These are phyloP conservation scores for Pleurotus salmoneostramineus DNA, from an alignment of 768 basidiomycete species.

Conservation along the genomic window DNA sequence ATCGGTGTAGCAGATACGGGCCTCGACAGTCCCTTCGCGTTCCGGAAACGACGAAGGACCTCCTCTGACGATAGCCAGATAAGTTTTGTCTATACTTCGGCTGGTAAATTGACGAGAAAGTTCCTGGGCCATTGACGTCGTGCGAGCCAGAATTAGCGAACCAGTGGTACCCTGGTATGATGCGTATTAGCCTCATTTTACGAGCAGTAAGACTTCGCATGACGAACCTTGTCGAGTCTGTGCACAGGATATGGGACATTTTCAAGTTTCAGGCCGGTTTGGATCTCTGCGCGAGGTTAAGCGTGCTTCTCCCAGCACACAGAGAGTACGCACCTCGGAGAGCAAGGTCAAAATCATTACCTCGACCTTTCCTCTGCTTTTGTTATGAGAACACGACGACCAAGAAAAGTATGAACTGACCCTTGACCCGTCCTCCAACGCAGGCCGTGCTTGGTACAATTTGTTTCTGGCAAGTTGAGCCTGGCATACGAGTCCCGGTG, in stretches of 20 bases:
- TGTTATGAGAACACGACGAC: background rate
- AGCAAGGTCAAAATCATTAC: conserved; percentile 28
- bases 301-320: conserved; percentile 2
- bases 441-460: no score
- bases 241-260: conserved; percentile 44
- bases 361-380: conserved; percentile 6
- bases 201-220: background rate
- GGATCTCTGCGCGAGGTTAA: conserved; percentile 5
- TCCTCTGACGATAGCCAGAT: conserved; percentile 61
- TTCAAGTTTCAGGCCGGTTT: conserved; percentile 19
- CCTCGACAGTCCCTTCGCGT: conserved; percentile 36
- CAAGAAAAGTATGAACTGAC: no score
- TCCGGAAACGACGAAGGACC: conserved; percentile 40
- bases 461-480: background rate
- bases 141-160: conserved; percentile 51
- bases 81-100: conserved; percentile 49
- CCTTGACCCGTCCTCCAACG: no score
- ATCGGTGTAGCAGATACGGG: conserved; percentile 35
- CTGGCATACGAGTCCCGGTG: conserved; percentile 55
- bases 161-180: conserved; percentile 55
- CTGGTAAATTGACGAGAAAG: conserved; percentile 52
- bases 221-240: conserved; percentile 59
- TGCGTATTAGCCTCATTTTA: background rate
- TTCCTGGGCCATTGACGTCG: conserved; percentile 35
- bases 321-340: conserved; percentile 26